A percentile compares a stretch with the other conserved stretches of the same genome.
Conservation (phyloP, 805 yeast species). For the Sugiyamaella boreocaroliniensis region DNA sequence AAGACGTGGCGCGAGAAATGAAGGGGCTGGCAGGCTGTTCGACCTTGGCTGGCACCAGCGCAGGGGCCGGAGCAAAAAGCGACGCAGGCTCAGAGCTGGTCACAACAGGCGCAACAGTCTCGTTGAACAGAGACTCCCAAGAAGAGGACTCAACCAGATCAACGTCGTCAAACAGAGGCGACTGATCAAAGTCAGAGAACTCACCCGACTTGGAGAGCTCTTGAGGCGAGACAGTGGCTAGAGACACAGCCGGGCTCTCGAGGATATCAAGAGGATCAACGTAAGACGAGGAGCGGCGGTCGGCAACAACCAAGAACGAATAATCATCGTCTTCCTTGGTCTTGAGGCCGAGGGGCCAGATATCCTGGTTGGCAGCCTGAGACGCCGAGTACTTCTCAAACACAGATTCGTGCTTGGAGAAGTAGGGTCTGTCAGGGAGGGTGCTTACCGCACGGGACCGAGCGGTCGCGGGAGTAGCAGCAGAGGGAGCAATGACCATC, state of each 20-base stretch:
- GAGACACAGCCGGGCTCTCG: conserved; percentile 5
- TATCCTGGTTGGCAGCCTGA: conserved; percentile 22
- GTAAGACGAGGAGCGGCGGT: conserved; percentile 2
- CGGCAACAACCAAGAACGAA: conserved; percentile 7
- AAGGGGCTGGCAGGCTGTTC: not conserved
- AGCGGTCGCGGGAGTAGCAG: not conserved
- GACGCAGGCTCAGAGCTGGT: conserved; percentile 2
- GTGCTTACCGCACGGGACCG: not conserved
- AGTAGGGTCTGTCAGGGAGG: conserved; percentile 2
- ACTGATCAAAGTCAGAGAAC: conserved; percentile 21
- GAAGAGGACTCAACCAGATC: conserved; percentile 24
- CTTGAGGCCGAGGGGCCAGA: conserved; percentile 21
- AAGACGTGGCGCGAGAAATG: not conserved
- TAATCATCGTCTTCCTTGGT: conserved; percentile 3
- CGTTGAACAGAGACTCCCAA: conserved; percentile 33
- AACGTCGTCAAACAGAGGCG: conserved; percentile 29
- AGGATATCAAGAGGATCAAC: conserved; percentile 12
- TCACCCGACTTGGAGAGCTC: conserved; percentile 15
- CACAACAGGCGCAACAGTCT: conserved; percentile 3
- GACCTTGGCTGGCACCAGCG: not conserved
- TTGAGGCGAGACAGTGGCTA: conserved; percentile 20
- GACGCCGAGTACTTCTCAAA: conserved; percentile 31
- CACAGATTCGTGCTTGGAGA: conserved; percentile 26
- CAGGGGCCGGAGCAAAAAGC: not conserved
- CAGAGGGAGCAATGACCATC: not conserved